Percentiles rank a stretch among this genome's conserved stretches.
These are phyloP conservation scores for Crithidia bombi DNA, from an alignment of 208 protist species.

Conservation along the genomic window DNA sequence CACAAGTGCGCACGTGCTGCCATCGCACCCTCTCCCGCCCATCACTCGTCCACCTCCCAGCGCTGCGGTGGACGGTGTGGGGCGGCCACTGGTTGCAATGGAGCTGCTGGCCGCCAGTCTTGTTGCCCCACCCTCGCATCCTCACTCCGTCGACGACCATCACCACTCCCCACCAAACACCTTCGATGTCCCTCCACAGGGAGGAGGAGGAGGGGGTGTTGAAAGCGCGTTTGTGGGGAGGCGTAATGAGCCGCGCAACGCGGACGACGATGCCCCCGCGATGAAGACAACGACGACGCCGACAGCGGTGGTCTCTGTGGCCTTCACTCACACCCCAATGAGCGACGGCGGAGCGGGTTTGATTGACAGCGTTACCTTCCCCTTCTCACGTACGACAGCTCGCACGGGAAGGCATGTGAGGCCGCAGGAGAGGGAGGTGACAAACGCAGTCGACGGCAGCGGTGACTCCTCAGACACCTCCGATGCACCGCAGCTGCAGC, in stretches of 20 bases:
- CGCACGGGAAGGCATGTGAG: not conserved
- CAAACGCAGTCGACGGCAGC: not conserved
- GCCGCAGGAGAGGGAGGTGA: not conserved
- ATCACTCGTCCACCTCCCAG: not conserved
- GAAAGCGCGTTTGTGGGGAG: too few species aligned
- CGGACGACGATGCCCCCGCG: not conserved
- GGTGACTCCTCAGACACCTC: not conserved
- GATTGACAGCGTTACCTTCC: slow-evolving; percentile 68
- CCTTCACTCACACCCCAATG: slow-evolving; percentile 70
- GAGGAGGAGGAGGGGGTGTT: not conserved
- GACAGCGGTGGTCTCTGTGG: not conserved
- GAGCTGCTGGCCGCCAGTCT: slow-evolving; percentile 5
- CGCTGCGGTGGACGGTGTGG: not conserved
- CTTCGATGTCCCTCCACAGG: not conserved
- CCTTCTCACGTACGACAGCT: not conserved
- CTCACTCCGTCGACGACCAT: not conserved
- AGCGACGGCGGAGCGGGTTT: slow-evolving; percentile 81
- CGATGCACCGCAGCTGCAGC: slow-evolving; percentile 11
- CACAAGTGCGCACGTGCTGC: not conserved
- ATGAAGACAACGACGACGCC: not conserved
- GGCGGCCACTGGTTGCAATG: not conserved
- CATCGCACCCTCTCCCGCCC: not conserved
- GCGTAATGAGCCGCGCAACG: not conserved
- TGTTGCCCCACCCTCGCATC: not conserved
- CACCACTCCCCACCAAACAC: not conserved